phyloP scores from a whole-genome alignment of 371 early-diverging fungal genomes.

The Thermomucor indicae-seudaticae region DNA sequence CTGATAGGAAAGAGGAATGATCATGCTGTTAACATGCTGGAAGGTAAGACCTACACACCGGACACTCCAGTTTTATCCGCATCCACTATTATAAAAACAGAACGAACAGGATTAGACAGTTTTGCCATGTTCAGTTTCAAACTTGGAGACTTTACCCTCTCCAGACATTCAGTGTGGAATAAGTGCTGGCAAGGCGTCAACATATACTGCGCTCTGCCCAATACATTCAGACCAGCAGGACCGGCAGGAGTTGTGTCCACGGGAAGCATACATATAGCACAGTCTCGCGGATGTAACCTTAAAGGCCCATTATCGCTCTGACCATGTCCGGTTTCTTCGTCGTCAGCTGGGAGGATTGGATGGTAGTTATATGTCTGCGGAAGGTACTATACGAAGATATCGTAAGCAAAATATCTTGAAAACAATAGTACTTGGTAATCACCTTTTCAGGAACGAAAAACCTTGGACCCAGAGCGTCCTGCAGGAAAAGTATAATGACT shows the following conservation, averaged over 20 bases:
- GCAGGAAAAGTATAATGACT: slow-evolving; percentile 55
- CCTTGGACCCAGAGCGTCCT: slow-evolving; percentile 69
- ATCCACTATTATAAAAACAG: slow-evolving; percentile 59
- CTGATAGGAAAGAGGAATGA: too few relatives aligned
- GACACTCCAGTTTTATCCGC: slow-evolving; percentile 80
- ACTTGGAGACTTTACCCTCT: slow-evolving; percentile 35
- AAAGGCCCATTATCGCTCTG: too few relatives aligned
- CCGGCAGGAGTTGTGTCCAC: slow-evolving; percentile 45
- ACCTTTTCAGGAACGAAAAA: slow-evolving; percentile 71
- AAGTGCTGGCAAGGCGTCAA: slow-evolving; percentile 82
- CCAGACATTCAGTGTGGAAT: slow-evolving; percentile 79
- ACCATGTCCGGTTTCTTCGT: slow-evolving; percentile 11
- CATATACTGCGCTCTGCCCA: slow-evolving; percentile 66
- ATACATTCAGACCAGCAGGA: slow-evolving; percentile 41
- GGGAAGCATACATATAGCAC: slow-evolving; percentile 76
- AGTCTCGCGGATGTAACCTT: slow-evolving; percentile 40
- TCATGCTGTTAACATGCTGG: slow-evolving; percentile 43
- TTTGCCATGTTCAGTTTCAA: background rate
- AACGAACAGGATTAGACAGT: background rate
- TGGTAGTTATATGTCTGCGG: slow-evolving; percentile 73
- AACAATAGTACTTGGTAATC: slow-evolving; percentile 4
- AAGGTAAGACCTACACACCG: slow-evolving; percentile 63
- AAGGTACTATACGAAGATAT: slow-evolving; percentile 36
- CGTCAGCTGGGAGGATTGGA: slow-evolving; percentile 44
- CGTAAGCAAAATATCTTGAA: background rate